Percentiles rank a stretch among this genome's conserved stretches.
phyloP scores from a whole-genome alignment of 768 basidiomycete species.

The Termitomyces sp. region DNA sequence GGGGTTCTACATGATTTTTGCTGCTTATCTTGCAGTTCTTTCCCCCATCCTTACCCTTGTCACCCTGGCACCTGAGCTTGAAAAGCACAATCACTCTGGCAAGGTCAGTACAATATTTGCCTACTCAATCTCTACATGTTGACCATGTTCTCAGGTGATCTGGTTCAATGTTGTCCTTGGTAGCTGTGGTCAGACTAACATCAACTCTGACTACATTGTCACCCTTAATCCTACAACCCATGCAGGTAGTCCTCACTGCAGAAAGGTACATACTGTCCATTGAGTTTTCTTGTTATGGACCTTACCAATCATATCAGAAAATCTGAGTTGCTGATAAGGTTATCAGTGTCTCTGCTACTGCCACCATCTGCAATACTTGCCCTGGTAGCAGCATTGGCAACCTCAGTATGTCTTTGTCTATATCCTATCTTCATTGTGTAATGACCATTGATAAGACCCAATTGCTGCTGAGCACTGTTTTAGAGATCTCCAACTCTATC shows the following conservation, averaged over 20 bases:
- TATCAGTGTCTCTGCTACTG: constrained; percentile 13
- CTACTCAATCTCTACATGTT: not conserved
- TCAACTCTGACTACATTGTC: constrained; percentile 20
- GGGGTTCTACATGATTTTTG: constrained; percentile 9
- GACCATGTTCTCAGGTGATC: constrained; percentile 8
- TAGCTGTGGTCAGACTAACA: constrained; percentile 17
- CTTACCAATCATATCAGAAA: constrained; percentile 4
- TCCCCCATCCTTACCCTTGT: constrained; percentile 9
- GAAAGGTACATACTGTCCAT: constrained; percentile 9
- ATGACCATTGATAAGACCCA: too few species aligned
- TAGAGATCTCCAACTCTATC: too few species aligned
- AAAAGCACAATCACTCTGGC: constrained; percentile 9
- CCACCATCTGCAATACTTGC: constrained; percentile 18
- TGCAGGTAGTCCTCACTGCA: constrained; percentile 15
- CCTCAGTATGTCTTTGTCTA: constrained; percentile 12
- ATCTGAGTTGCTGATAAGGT: constrained; percentile 12
- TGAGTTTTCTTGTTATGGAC: not conserved
- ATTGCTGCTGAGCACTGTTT: too few species aligned
- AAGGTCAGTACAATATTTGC: constrained; percentile 5
- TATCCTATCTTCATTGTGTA: not conserved
- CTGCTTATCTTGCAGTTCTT: constrained; percentile 3
- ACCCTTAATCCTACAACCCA: constrained; percentile 16
- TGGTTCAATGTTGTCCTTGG: constrained; percentile 21
- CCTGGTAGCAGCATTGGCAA: constrained; percentile 15
- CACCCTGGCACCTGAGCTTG: constrained; percentile 3